Evolutionary conservation across 805 yeast genomes (phyloP), one percentile per base, ranked within the genome.

Genomic region (Kuraishia molischiana): DNA sequence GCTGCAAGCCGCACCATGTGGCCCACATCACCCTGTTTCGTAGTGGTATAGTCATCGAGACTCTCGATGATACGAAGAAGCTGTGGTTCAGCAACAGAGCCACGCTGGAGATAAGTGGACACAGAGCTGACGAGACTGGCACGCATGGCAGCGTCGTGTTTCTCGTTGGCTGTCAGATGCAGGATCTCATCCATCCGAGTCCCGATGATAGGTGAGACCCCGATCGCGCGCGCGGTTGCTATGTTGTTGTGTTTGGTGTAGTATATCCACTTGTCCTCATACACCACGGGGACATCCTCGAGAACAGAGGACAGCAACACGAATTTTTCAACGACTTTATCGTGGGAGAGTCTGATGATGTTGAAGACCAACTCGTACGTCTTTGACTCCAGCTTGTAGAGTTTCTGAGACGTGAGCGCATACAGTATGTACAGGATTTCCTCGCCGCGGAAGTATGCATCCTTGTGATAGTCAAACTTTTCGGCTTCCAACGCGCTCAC

Each of bases 21-120:
- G 2, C 97, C 97, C n/a, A 87, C 89, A 59, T 89, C 97, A 8
- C 97, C 97, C 50, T 85, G 82, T 20, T 74, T 74, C 0, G 90
- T 83, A 2, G 72, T 60, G 0, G 95, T 74, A 53, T 87, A 86
- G 48, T 89, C 96, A 43, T 80, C 79, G 11, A 90, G 55, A 24
- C 74, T 69, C 2, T 43, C 45, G 1, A 69, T 32, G 1, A 50
- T 42, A 11, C 17, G 6, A 6, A 6, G 5, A 8, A 28, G 17
- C 13, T 28, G 31, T 8, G 8, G 10, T 0, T 44, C 39, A 14
- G 38, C 36, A 4, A 48, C 49, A 19, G 43, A 38, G 30, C 52
- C 41, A 2, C 49, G 41, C 8, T 48, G 30, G 44, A 58, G 3
- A 52, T 44, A 48, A 4, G 39, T 32, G 1, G 59, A 45, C 5